Conservation (phyloP, 2,329 filamentous ascomycete species). For the Sclerotinia sclerotiorum region DNA sequence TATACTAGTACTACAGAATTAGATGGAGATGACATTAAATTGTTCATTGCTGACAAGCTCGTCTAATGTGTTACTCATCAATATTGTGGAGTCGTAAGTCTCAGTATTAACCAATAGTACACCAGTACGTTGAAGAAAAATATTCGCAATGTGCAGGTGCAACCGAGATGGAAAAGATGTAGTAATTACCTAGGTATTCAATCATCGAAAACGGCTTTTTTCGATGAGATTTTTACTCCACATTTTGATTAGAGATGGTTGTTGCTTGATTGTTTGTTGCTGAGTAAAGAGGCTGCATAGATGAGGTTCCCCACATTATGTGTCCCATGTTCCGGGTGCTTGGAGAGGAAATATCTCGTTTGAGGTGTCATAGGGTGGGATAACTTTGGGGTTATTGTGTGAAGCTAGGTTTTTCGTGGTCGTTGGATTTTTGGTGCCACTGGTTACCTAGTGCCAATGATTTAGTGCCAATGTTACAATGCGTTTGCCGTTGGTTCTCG, state of each 20-base stretch:
- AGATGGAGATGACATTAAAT: background rate
- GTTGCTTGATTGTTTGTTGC: background rate
- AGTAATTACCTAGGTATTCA: too few relatives aligned
- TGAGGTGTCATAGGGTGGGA: background rate
- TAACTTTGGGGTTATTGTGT: too few relatives aligned
- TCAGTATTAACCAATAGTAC: background rate
- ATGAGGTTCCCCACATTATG: background rate
- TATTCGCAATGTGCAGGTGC: background rate
- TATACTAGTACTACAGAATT: background rate
- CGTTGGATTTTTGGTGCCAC: background rate
- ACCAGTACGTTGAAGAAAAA: too few relatives aligned
- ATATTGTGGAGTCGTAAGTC: background rate
- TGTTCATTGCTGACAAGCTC: background rate
- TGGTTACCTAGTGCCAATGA: background rate
- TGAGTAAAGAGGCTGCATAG: constrained; percentile 1
- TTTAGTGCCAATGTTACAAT: background rate
- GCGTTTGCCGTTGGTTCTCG: background rate
- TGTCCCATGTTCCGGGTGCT: background rate
- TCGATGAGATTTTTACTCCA: background rate
- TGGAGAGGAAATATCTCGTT: background rate
- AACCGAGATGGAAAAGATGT: too few relatives aligned
- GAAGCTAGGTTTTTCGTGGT: background rate
- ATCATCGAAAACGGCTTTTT: background rate
- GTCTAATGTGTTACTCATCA: constrained; percentile 2
- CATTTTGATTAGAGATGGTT: background rate